Conservation (phyloP, 352 stramenopile species). For the Phytophthora hybrid region DNA sequence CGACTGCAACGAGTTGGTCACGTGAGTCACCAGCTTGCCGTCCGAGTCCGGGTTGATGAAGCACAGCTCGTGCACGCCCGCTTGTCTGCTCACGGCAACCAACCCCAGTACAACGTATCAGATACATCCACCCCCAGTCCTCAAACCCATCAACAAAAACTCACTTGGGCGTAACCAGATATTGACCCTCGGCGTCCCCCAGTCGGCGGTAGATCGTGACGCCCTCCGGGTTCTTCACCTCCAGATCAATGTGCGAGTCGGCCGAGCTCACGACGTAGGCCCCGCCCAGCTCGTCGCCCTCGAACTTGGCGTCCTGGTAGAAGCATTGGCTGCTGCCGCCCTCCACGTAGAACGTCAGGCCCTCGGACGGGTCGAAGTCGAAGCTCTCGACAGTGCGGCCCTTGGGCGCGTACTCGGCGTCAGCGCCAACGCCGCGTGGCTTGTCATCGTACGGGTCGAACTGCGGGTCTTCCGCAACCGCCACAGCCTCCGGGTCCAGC, state of each 20-base stretch:
- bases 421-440: conserved; percentile 29
- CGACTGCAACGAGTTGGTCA: conserved; percentile 82
- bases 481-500: conserved; percentile 42
- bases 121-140: neutral
- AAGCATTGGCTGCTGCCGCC: conserved; percentile 60
- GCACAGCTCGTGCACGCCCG: conserved; percentile 73
- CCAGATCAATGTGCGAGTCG: conserved; percentile 76
- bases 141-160: neutral
- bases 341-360: conserved; percentile 78
- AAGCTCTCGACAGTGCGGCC: conserved; percentile 65
- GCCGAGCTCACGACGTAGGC: conserved; percentile 80
- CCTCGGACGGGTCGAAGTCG: conserved; percentile 86
- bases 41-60: conserved; percentile 80
- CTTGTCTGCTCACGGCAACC: conserved; percentile 37
- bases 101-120: neutral
- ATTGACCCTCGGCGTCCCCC: conserved; percentile 76
- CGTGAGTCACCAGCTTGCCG: conserved; percentile 82
- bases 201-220: conserved; percentile 63
- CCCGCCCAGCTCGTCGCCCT: conserved; percentile 66
- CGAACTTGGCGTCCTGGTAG: conserved; percentile 77
- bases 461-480: conserved; percentile 57
- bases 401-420: conserved; percentile 48
- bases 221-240: conserved; percentile 76
- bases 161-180: conserved; percentile 70
- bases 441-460: conserved; percentile 72